Conservation (phyloP, 805 yeast genomes). For the Tetrapisispora phaffii region DNA sequence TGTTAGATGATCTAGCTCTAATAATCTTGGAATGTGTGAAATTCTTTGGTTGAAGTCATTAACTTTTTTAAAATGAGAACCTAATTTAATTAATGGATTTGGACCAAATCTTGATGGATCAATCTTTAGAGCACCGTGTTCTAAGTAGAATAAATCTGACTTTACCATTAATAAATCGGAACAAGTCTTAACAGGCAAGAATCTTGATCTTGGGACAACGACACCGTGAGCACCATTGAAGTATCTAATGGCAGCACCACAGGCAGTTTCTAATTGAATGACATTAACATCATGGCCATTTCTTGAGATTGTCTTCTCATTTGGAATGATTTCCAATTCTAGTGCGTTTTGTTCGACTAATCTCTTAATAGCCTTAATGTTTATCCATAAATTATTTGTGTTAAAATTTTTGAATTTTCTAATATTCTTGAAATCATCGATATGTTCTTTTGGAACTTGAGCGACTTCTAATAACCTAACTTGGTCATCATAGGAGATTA, state of each 20-base stretch:
- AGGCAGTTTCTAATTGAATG: constrained; percentile 94
- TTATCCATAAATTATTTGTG: constrained; percentile 97
- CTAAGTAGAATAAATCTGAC: constrained; percentile 83
- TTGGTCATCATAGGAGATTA: constrained; percentile 89
- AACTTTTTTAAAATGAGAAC: constrained; percentile 94
- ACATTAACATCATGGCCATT: constrained; percentile 79
- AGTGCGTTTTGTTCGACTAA: constrained; percentile 75
- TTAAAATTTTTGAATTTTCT: constrained; percentile 97
- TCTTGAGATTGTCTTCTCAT: constrained; percentile 66
- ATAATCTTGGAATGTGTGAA: constrained; percentile 77
- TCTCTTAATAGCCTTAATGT: constrained; percentile 86
- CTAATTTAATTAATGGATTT: constrained; percentile 89
- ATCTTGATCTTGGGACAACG: constrained; percentile 95
- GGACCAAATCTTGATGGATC: constrained; percentile 82
- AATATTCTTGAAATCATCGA: constrained; percentile 94
- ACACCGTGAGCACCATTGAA: constrained; percentile 94
- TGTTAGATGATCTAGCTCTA: constrained; percentile 94
- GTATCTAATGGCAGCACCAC: constrained; percentile 97
- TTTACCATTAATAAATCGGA: constrained; percentile 90
- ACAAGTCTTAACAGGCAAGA: constrained; percentile 96
- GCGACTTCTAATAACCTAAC: constrained; percentile 84
- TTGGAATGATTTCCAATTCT: constrained; percentile 91
- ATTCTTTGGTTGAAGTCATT: constrained; percentile 82
- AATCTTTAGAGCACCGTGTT: constrained; percentile 81
- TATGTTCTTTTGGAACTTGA: constrained; percentile 97